A percentile compares a stretch with the other conserved stretches of the same genome.
Conservation (phyloP, 1,284 basidiomycete species). For the Caloboletus firmus region DNA sequence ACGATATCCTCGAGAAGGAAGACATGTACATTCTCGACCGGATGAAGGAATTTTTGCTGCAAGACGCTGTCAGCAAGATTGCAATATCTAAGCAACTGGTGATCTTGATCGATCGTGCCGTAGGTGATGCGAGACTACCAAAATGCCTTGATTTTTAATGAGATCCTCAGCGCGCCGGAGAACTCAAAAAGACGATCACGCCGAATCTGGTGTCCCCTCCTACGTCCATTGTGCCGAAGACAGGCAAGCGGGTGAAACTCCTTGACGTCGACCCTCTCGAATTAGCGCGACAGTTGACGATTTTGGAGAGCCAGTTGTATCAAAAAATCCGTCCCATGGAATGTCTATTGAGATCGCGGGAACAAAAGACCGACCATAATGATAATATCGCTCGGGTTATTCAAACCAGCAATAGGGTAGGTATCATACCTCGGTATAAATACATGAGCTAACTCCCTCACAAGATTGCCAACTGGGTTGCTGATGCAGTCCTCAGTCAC, state of each 20-base stretch:
- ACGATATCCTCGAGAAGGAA: constrained; percentile 79
- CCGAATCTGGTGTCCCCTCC: constrained; percentile 60
- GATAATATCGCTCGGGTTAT: constrained; percentile 91
- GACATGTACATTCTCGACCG: constrained; percentile 75
- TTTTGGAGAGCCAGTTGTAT: constrained; percentile 89
- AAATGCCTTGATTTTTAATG: constrained; percentile 22
- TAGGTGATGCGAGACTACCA: constrained; percentile 43
- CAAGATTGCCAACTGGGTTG: constrained; percentile 93
- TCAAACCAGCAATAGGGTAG: constrained; percentile 88
- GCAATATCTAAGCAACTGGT: constrained; percentile 74
- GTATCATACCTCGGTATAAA: constrained; percentile 22
- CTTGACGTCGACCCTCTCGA: constrained; percentile 91
- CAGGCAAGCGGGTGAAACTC: constrained; percentile 75
- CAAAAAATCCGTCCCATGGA: constrained; percentile 89
- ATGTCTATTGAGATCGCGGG: constrained; percentile 80
- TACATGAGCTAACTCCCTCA: constrained; percentile 2
- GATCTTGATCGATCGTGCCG: constrained; percentile 72
- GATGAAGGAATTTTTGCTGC: constrained; percentile 75
- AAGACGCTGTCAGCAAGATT: constrained; percentile 62
- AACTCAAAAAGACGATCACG: constrained; percentile 51
- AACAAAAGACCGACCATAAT: constrained; percentile 68
- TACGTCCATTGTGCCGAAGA: constrained; percentile 75
- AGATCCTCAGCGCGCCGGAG: constrained; percentile 51
- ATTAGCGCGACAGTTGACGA: constrained; percentile 90
- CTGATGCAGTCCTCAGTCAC: constrained; percentile 82